These are phyloP conservation scores for Platanthera zijinensis DNA, from an alignment of 106 monocot species.

Conservation along the genomic window DNA sequence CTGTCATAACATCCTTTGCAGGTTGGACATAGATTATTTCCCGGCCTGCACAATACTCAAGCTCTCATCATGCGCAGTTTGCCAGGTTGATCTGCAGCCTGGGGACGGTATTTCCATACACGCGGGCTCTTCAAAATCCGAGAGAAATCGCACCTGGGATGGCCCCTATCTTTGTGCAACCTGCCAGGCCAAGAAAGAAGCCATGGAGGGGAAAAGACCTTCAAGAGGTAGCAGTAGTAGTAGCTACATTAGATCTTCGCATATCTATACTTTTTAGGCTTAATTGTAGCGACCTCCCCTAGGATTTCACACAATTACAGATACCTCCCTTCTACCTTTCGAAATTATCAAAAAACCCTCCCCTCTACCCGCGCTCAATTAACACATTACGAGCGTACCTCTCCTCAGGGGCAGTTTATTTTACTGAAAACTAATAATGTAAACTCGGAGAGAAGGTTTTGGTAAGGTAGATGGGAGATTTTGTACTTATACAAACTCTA, in stretches of 20 bases:
- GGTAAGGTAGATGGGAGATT: too few relatives aligned
- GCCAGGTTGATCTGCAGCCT: constrained; percentile 58
- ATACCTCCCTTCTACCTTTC: too few relatives aligned
- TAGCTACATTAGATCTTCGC: not conserved
- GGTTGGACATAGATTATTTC: constrained; percentile 37
- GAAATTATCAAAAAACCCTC: too few relatives aligned
- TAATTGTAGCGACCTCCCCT: too few relatives aligned
- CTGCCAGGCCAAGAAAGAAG: constrained; percentile 63
- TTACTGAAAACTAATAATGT: too few relatives aligned
- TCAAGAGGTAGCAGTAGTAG: constrained; percentile 22
- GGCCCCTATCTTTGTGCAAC: constrained; percentile 70
- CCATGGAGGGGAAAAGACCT: constrained; percentile 71
- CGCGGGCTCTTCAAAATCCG: constrained; percentile 27
- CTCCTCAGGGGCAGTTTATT: too few relatives aligned
- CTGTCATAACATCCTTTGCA: constrained; percentile 13
- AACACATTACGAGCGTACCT: too few relatives aligned
- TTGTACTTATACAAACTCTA: too few relatives aligned
- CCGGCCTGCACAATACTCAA: constrained; percentile 64
- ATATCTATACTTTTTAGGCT: not conserved
- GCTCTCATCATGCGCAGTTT: constrained; percentile 57
- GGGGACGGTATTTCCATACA: constrained; percentile 72
- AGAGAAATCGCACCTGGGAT: constrained; percentile 47
- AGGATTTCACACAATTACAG: too few relatives aligned
- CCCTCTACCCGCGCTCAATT: too few relatives aligned
- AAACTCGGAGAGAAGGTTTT: too few relatives aligned